These are phyloP conservation scores for Ceratocystis cubensis DNA, from an alignment of 2,329 filamentous ascomycete species.

Conservation along the genomic window DNA sequence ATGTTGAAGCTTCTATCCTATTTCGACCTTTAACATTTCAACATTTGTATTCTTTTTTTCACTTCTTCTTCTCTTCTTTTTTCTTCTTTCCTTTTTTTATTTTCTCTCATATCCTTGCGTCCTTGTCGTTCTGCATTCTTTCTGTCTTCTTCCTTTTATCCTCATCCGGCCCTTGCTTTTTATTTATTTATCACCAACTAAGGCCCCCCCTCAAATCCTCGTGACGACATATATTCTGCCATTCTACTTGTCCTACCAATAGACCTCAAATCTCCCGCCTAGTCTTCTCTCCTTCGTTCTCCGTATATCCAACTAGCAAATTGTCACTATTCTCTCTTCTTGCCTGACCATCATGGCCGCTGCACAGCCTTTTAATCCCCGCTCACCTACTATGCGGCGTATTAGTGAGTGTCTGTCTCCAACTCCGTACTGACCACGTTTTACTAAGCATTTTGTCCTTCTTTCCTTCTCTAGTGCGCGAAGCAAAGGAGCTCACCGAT, in stretches of 20 bases:
- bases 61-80: neutral
- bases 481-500: constrained; percentile 73
- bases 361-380: constrained; percentile 49
- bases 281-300: neutral
- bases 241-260: neutral
- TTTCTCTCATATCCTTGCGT: neutral
- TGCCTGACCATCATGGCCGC: constrained; percentile 27
- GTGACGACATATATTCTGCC: neutral
- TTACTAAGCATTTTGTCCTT: neutral
- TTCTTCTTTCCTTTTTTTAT: neutral
- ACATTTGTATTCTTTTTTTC: neutral
- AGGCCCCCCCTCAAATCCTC: neutral
- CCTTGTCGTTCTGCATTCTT: neutral
- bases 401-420: constrained; percentile 50
- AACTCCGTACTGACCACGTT: neutral
- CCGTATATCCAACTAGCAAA: neutral
- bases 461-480: constrained; percentile 49
- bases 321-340: neutral
- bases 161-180: neutral
- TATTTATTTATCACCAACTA: neutral
- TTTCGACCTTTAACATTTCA: neutral
- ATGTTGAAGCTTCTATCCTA: neutral
- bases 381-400: constrained; percentile 72
- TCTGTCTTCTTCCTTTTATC: neutral
- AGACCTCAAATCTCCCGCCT: neutral